Conservation (phyloP, 345 rosid genomes). For the Populus ilicifolia region DNA sequence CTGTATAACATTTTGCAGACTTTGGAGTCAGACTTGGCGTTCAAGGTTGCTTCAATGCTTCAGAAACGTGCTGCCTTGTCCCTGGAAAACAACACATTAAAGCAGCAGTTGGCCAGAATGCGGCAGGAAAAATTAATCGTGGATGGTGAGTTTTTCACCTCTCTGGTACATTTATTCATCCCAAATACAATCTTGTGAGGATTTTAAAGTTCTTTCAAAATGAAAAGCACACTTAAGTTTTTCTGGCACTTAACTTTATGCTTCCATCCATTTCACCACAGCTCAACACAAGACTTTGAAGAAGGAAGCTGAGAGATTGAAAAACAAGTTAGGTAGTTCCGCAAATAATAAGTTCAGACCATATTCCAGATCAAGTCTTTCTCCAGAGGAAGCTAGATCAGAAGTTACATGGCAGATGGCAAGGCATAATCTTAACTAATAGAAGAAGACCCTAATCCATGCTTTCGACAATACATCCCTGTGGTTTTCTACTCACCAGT, state of each 20-base stretch:
- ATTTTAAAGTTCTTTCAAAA: neutral
- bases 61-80: slow-evolving; percentile 57
- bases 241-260: neutral
- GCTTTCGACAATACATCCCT: neutral
- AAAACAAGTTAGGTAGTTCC: slow-evolving; percentile 27
- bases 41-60: slow-evolving; percentile 48
- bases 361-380: slow-evolving; percentile 29
- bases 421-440: slow-evolving; percentile 50
- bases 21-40: slow-evolving; percentile 55
- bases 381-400: slow-evolving; percentile 27
- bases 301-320: slow-evolving; percentile 62
- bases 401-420: slow-evolving; percentile 49
- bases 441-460: neutral
- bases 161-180: neutral
- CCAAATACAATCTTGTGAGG: neutral
- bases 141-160: slow-evolving; percentile 42
- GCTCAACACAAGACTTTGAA: slow-evolving; percentile 54
- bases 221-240: neutral
- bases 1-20: slow-evolving; percentile 33
- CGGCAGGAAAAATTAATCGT: slow-evolving; percentile 51
- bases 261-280: slow-evolving; percentile 17
- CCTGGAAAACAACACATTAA: slow-evolving; percentile 56
- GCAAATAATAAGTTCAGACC: slow-evolving; percentile 28
- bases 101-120: slow-evolving; percentile 51
- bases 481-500: neutral